Conservation (phyloP, 176 grass and related monocot species). For the Zoysia pacifica region DNA sequence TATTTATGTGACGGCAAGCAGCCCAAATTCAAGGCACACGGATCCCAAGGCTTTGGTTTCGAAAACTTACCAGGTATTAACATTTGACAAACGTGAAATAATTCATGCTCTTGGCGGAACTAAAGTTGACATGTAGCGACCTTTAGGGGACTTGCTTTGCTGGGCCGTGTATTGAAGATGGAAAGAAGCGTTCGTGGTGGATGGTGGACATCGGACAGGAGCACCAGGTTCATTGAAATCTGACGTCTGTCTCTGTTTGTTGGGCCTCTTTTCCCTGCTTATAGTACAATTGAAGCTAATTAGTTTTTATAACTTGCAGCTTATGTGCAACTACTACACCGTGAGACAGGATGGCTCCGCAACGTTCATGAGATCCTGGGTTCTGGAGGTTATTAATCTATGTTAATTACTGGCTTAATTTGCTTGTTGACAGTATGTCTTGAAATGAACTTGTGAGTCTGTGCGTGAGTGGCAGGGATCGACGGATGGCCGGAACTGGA, state of each 20-base stretch:
- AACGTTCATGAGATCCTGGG: slow-evolving; percentile 82
- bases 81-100: not conserved
- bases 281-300: not conserved
- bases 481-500: slow-evolving; percentile 75
- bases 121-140: slow-evolving; percentile 29
- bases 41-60: slow-evolving; percentile 94
- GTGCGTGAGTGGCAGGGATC: slow-evolving; percentile 55
- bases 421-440: not conserved
- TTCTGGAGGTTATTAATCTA: slow-evolving; percentile 54
- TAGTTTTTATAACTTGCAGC: slow-evolving; percentile 41
- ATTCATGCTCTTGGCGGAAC: not conserved
- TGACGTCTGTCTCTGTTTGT: slow-evolving; percentile 10
- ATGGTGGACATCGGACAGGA: slow-evolving; percentile 86
- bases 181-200: slow-evolving; percentile 87
- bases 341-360: slow-evolving; percentile 89
- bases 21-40: slow-evolving; percentile 85
- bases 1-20: slow-evolving; percentile 81
- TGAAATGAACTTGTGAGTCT: not conserved
- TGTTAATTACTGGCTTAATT: no score
- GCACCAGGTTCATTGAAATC: slow-evolving; percentile 61
- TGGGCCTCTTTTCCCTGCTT: not conserved
- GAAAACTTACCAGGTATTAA: slow-evolving; percentile 79
- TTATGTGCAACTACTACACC: slow-evolving; percentile 97
- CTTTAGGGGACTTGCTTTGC: slow-evolving; percentile 84
- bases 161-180: slow-evolving; percentile 69